A percentile compares a stretch with the other conserved stretches of the same genome.
phyloP scores from a whole-genome alignment of 208 protist genomes.

The Crithidia mellificae region DNA sequence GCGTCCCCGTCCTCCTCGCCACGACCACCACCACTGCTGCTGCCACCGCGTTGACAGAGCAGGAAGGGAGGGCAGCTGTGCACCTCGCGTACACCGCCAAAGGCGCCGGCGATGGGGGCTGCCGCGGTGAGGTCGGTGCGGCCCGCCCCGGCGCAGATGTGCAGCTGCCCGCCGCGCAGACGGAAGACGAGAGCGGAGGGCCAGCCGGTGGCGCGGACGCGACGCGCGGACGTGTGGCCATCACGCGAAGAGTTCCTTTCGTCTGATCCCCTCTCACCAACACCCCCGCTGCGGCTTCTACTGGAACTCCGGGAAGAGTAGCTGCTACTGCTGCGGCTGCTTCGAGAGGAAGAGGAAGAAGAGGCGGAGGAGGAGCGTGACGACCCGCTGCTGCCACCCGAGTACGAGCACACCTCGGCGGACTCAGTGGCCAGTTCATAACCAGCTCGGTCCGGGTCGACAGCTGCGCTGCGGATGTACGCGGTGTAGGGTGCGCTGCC shows the following conservation, averaged over 20 bases:
- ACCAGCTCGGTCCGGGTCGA: conserved; percentile 9
- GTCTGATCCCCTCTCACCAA: not conserved
- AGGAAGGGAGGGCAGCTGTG: conserved; percentile 20
- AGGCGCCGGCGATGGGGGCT: not conserved
- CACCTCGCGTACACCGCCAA: conserved; percentile 7
- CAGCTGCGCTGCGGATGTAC: conserved; percentile 11
- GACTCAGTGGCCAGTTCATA: conserved; percentile 15
- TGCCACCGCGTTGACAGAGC: conserved; percentile 6
- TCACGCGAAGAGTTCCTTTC: not conserved
- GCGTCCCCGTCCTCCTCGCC: not conserved
- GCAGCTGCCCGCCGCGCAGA: conserved; percentile 13
- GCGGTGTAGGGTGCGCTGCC: conserved; percentile 12
- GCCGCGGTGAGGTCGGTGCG: conserved; percentile 9
- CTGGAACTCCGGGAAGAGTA: not conserved
- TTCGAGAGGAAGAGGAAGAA: not conserved
- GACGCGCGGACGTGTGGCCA: not conserved
- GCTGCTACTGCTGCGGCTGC: not conserved
- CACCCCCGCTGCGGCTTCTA: not conserved
- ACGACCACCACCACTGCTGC: not conserved
- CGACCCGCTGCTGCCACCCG: conserved; percentile 1
- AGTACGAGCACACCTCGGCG: conserved; percentile 21
- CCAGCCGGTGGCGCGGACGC: not conserved
- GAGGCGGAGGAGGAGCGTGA: not conserved
- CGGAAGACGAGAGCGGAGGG: conserved; percentile 17
- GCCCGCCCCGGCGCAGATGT: conserved; percentile 9